phyloP scores from a whole-genome alignment of 305 asterid species.

The Andrographis paniculata region DNA sequence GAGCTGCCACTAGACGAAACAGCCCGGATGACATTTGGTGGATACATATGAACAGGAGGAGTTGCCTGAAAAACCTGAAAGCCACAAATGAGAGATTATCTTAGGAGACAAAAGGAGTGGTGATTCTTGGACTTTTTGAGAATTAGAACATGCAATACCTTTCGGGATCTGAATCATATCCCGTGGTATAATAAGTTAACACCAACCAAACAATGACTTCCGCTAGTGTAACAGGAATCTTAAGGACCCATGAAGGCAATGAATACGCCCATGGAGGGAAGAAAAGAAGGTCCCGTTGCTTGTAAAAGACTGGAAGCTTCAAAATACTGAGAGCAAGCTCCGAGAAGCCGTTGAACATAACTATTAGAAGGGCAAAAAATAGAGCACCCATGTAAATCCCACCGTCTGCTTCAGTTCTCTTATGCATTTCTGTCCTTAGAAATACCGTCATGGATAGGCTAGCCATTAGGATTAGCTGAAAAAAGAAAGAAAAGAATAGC shows the following conservation, averaged over 20 bases:
- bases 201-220: conserved; percentile 55
- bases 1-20: conserved; percentile 71
- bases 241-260: conserved; percentile 76
- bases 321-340: conserved; percentile 67
- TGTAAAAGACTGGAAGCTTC: conserved; percentile 75
- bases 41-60: conserved; percentile 43
- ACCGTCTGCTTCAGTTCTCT: conserved; percentile 46
- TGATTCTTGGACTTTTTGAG: neutral
- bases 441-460: conserved; percentile 57
- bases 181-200: conserved; percentile 58
- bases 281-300: conserved; percentile 79
- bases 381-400: conserved; percentile 75
- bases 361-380: conserved; percentile 45
- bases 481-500: conserved; percentile 7
- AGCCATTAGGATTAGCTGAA: conserved; percentile 58
- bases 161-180: conserved; percentile 53
- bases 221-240: conserved; percentile 52
- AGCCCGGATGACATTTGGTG: conserved; percentile 81
- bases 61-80: conserved; percentile 63
- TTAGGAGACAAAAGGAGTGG: neutral
- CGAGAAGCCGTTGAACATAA: conserved; percentile 84
- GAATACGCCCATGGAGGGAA: conserved; percentile 86
- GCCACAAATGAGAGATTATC: conserved; percentile 6
- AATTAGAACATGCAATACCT: conserved; percentile 29
- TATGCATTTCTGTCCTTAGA: conserved; percentile 52